Evolutionary conservation across 2,329 filamentous ascomycete genomes (phyloP), one percentile per base, ranked within the genome.

Genomic region (Aspergillus unguis): DNA sequence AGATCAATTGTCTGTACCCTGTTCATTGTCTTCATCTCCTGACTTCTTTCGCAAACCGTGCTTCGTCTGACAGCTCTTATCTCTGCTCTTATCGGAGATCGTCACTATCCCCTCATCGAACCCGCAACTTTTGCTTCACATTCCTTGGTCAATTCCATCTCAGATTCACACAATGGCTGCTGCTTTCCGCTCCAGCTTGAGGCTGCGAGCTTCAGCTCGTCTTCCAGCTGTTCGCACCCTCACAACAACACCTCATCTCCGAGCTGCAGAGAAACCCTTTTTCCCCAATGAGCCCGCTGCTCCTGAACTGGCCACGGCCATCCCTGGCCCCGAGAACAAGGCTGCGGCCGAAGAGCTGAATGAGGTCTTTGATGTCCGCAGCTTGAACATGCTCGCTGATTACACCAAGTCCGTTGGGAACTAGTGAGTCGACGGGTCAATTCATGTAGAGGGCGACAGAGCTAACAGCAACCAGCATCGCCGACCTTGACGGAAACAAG

Each of bases 281-380:
- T 82, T 85, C 69, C 71, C 79, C 53, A 76, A 82, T 63, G 83
- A 86, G 74, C 83, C 83, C 23, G 57, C 70, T 9, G 75, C 70
- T n/a, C 83, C 83, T 26, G 74, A 71, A 27, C 63, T 85, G 38
- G 71, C 75, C 57, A 85, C 81, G 2, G 65, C 74, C 36, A 87
- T 95, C 52, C 90, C 90, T 0, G 90, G 90, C 0, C 90, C 90
- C 35, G 81, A 85, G 75, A 85, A 85, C 71, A 80, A 85, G 75
- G 80, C 84, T 62, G 80, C 82, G 46, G 84, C 88, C 58, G 77
- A 84, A 57, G 83, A 90, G 69, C 81, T 95, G 57, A 77, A 87
- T 73, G 77, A 85, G 66, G 87, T 95, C 54, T 95, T 94, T 66
- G 90, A 95, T 71, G 92, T 88, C 4, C 82, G 90, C 56, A 90